A percentile compares a stretch with the other conserved stretches of the same genome.
Conservation (phyloP, 805 yeast species). For the Wickerhamiella allomyrinae region DNA sequence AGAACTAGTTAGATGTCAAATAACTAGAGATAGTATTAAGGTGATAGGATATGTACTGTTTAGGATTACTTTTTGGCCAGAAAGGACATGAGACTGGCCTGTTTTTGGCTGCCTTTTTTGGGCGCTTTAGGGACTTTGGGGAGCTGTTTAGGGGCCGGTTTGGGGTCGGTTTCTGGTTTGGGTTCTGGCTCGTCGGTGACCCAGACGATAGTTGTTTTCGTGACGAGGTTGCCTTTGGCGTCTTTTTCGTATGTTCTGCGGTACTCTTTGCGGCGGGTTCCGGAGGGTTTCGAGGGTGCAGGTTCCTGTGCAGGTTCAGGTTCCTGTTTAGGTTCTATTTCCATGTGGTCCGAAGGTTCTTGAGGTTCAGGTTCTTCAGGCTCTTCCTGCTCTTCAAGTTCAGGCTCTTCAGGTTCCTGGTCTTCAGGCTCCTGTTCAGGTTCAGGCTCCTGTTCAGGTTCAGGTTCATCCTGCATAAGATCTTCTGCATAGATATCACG, state of each 20-base stretch:
- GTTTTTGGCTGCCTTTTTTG: not conserved
- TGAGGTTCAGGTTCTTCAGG: not conserved
- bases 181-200: constrained; percentile 3
- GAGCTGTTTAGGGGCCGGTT: not conserved
- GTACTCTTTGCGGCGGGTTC: not conserved
- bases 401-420: not conserved
- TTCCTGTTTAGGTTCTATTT: not conserved
- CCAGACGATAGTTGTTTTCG: not conserved
- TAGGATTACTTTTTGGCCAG: not conserved
- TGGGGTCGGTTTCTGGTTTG: not conserved
- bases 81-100: constrained; percentile 1
- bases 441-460: constrained; percentile 2
- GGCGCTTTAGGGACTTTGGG: not conserved
- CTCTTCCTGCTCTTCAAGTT: not conserved
- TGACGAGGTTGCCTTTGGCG: not conserved
- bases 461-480: not conserved
- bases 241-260: not conserved
- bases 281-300: not conserved
- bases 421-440: not conserved
- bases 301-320: not conserved
- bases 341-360: not conserved
- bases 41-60: no score
- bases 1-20: no score
- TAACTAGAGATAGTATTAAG: not conserved
- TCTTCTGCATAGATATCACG: not conserved